Evolutionary conservation across 225 moss, liverwort and hornwort genomes (phyloP), one percentile per base, ranked within the genome.

Genomic region (Rhytidiadelphus loreus): DNA sequence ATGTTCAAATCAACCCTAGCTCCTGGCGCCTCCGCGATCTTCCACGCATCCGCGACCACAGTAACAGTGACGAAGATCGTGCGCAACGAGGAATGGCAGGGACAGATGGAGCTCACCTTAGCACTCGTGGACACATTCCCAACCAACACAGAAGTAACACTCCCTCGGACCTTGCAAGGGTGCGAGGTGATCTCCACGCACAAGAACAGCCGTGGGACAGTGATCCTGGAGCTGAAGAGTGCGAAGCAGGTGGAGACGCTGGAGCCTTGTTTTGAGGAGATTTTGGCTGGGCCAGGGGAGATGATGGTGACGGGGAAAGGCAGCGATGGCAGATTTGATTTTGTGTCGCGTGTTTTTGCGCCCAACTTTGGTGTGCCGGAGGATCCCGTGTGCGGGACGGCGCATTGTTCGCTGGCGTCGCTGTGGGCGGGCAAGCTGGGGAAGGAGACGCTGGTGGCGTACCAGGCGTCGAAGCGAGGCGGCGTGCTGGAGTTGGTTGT

Each of bases 351-450:
- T 55, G 63, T 87, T 48, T 94, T 94, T 39, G 88, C 81, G 15
- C 94, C 94, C 17, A 80, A 65, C 55, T 16, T 80, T 16, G 91
- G 91, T 57, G 56, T 94, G 32, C 86, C 87, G 15, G 94, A 94
- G 73, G 92, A 94, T 66, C 90, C 89, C 28, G 94, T 94, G 33
- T 92, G 92, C 46, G 92, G 94, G 11, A 92, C 91, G 83, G 94
- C 91, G 26, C 94, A 94, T 65, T 94, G 94, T 73, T 88, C 92
- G 28, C 81, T 94, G 32, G 91, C 92, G 44, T 87, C 94, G 30
- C 83, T 71, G 77, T 94, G 94, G 94, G 91, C 87, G 74, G 83
- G 48, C 43, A 94, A 92, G 92, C 92, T 94, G 48, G 90, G 86
- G 29, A 93, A 91, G 73, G n/a, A 92, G 46, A 81, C 65, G 13